phyloP scores from a whole-genome alignment of 2,329 filamentous ascomycete species.

The Pseudocercospora fijiensis region DNA sequence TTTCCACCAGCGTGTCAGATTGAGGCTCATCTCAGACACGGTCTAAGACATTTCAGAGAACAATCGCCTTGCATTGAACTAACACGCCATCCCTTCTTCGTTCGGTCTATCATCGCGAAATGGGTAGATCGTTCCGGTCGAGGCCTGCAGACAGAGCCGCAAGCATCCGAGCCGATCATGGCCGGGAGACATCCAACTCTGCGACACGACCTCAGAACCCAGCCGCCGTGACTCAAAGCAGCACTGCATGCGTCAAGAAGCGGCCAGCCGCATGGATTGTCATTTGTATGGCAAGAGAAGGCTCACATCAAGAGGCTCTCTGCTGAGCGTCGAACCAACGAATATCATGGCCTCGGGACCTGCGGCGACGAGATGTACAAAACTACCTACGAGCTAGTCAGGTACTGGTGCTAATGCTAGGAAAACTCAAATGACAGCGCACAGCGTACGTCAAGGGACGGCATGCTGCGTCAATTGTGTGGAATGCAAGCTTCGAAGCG shows the following conservation, averaged over 20 bases:
- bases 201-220: background rate
- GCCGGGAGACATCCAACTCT: background rate
- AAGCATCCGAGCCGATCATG: background rate
- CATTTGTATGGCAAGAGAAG: background rate
- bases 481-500: background rate
- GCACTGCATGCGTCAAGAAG: background rate
- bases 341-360: background rate
- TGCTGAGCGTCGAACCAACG: background rate
- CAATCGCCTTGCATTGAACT: background rate
- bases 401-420: background rate
- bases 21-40: background rate
- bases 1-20: background rate
- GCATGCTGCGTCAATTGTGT: slow-evolving; percentile 2
- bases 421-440: background rate
- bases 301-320: background rate
- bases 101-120: too few species aligned
- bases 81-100: background rate
- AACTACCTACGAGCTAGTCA: background rate
- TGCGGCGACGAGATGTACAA: background rate
- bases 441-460: slow-evolving; percentile 1
- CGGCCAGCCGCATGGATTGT: background rate
- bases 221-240: background rate
- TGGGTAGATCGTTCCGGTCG: too few species aligned
- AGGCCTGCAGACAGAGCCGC: background rate
- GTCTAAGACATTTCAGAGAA: slow-evolving; percentile 2